phyloP scores from a whole-genome alignment of 2,329 filamentous ascomycete genomes.

The Paraconiothyrium sp. region DNA sequence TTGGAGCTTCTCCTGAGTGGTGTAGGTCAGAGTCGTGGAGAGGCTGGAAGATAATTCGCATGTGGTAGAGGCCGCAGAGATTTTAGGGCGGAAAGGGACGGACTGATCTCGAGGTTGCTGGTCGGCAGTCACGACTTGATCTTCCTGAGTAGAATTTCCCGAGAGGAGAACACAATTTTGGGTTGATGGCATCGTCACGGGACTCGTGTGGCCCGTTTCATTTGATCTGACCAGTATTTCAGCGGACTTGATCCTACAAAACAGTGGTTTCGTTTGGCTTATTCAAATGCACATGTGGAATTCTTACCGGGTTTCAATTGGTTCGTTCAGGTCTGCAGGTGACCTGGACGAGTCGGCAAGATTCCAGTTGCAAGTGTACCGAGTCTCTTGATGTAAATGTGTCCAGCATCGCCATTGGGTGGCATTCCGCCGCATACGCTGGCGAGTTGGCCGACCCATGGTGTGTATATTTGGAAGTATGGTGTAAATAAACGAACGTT shows the following conservation, averaged over 20 bases:
- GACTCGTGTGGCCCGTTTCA: background rate
- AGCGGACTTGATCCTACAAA: background rate
- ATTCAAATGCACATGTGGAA: background rate
- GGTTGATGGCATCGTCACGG: background rate
- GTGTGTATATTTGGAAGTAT: background rate
- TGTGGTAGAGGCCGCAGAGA: background rate
- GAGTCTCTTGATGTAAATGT: background rate
- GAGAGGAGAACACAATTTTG: background rate
- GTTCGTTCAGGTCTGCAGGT: background rate
- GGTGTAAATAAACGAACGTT: conserved; percentile 2
- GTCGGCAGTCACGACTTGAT: background rate
- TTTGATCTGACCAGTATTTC: background rate
- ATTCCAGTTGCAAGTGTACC: no score
- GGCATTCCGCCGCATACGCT: background rate
- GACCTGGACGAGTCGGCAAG: background rate
- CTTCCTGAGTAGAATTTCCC: background rate
- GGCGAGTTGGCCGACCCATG: background rate
- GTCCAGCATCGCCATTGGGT: background rate
- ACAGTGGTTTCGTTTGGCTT: background rate
- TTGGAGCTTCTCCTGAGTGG: no score
- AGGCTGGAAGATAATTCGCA: background rate
- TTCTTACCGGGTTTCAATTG: background rate
- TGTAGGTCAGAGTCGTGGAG: background rate
- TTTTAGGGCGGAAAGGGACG: background rate
- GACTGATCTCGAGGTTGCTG: background rate